Evolutionary conservation across 75 land plant genomes (phyloP).

Genomic region (Isoetes taiwanensis): DNA sequence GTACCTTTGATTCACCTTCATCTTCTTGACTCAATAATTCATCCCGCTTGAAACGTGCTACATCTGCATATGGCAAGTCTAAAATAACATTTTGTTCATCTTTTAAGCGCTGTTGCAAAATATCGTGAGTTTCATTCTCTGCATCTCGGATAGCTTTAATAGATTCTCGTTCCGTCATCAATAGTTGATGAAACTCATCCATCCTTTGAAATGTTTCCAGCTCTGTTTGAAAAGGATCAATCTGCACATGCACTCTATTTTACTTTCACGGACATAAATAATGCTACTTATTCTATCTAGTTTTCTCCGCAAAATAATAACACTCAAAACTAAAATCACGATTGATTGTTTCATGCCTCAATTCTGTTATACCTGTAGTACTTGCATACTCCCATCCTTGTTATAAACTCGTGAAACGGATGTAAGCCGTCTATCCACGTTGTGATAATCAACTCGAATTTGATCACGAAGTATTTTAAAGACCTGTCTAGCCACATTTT

Average conservation of each 20-base stretch:
- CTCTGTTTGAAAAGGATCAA: slow-evolving; percentile 20
- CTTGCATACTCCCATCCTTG: slow-evolving; percentile 17
- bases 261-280: neutral
- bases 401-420: slow-evolving; percentile 14
- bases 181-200: slow-evolving; percentile 21
- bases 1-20: slow-evolving; percentile 12
- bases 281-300: too few relatives aligned
- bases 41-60: slow-evolving; percentile 23
- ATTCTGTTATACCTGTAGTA: slow-evolving; percentile 15
- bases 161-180: slow-evolving; percentile 14
- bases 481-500: slow-evolving; percentile 21
- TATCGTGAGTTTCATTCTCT: slow-evolving; percentile 16
- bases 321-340: too few relatives aligned
- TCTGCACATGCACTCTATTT: neutral
- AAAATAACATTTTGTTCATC: slow-evolving; percentile 28
- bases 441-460: slow-evolving; percentile 21
- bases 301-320: too few relatives aligned
- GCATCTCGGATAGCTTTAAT: slow-evolving; percentile 21
- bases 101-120: slow-evolving; percentile 16
- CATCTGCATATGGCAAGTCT: slow-evolving; percentile 17
- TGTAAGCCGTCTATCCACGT: slow-evolving; percentile 16
- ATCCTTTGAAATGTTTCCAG: slow-evolving; percentile 16
- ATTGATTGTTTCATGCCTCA: too few relatives aligned
- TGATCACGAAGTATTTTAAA: slow-evolving; percentile 13
- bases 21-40: slow-evolving; percentile 8